Percentiles rank a stretch among this genome's conserved stretches.
phyloP scores from a whole-genome alignment of 305 asterid species.

The Salvia sclarea region DNA sequence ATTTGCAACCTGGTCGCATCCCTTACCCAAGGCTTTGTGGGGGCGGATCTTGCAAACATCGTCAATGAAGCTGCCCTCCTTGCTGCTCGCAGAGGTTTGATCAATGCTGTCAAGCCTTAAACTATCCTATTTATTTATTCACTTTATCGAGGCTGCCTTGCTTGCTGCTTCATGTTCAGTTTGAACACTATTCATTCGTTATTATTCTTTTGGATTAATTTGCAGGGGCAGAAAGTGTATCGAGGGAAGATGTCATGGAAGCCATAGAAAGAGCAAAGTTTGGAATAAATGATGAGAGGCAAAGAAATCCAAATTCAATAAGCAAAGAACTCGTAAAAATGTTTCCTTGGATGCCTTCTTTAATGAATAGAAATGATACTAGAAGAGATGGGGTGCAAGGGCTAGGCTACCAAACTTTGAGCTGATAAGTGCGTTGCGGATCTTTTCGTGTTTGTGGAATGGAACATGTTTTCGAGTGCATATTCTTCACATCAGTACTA shows the following conservation, averaged over 20 bases:
- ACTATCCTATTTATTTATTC: neutral
- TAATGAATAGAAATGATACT: slow-evolving; percentile 47
- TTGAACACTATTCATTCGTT: neutral
- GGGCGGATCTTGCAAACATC: slow-evolving; percentile 96
- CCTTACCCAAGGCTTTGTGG: slow-evolving; percentile 85
- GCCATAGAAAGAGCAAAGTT: slow-evolving; percentile 89
- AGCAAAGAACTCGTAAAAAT: slow-evolving; percentile 72
- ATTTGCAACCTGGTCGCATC: slow-evolving; percentile 87
- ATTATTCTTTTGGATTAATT: slow-evolving; percentile 22
- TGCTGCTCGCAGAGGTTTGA: slow-evolving; percentile 95
- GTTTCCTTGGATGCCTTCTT: slow-evolving; percentile 92
- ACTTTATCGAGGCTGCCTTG: neutral
- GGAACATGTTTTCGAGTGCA: slow-evolving; percentile 19
- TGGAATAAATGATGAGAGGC: slow-evolving; percentile 71
- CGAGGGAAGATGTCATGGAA: slow-evolving; percentile 92
- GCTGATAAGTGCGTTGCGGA: slow-evolving; percentile 40
- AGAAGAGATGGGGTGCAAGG: slow-evolving; percentile 56
- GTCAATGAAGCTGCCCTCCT: slow-evolving; percentile 91
- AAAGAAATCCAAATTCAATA: slow-evolving; percentile 42
- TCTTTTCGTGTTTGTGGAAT: slow-evolving; percentile 11
- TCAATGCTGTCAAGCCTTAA: slow-evolving; percentile 2
- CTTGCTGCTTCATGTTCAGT: neutral
- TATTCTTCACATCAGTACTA: neutral
- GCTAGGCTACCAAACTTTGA: slow-evolving; percentile 78
- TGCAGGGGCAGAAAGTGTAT: slow-evolving; percentile 73